Evolutionary conservation across 2,329 filamentous ascomycete species (phyloP).

Genomic region (Fusarium proliferatum): DNA sequence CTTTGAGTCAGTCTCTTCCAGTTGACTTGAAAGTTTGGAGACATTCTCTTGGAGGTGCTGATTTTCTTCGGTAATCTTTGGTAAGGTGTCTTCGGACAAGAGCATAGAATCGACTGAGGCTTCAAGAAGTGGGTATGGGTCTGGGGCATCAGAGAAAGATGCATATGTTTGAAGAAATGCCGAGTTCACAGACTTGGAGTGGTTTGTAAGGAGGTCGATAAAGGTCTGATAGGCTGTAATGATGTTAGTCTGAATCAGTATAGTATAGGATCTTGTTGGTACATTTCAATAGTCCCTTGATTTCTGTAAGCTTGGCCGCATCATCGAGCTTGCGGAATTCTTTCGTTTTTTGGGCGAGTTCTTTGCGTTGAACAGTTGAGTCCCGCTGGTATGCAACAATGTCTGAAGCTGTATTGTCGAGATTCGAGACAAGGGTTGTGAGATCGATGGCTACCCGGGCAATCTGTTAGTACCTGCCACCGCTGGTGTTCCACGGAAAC

Average conservation of each 20-base stretch:
- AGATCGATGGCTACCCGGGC: conserved; percentile 80
- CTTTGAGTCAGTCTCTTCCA: conserved; percentile 84
- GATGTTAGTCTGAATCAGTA: conserved; percentile 11
- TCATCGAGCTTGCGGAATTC: conserved; percentile 97
- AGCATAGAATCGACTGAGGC: conserved; percentile 95
- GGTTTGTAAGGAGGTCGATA: conserved; percentile 94
- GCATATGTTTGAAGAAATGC: conserved; percentile 95
- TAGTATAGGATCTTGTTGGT: neutral
- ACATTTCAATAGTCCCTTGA: conserved; percentile 92
- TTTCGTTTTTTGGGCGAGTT: conserved; percentile 98
- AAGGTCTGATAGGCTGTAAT: conserved; percentile 90
- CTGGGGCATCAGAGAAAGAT: conserved; percentile 91
- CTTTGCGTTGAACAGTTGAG: conserved; percentile 95
- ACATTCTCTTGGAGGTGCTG: conserved; percentile 85
- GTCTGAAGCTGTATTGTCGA: conserved; percentile 95
- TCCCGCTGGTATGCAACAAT: conserved; percentile 94
- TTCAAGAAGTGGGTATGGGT: conserved; percentile 95
- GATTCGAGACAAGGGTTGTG: conserved; percentile 81
- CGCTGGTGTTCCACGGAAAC: neutral
- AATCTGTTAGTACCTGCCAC: conserved; percentile 39
- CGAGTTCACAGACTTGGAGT: conserved; percentile 93
- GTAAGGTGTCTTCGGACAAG: conserved; percentile 89
- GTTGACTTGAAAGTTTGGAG: conserved; percentile 77
- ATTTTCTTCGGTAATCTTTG: conserved; percentile 90
- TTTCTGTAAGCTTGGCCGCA: conserved; percentile 83